Percentiles rank a stretch among this genome's conserved stretches.
Evolutionary conservation across 768 basidiomycete genomes (phyloP).

Genomic region (Pilatotrama ljubarskyi): DNA sequence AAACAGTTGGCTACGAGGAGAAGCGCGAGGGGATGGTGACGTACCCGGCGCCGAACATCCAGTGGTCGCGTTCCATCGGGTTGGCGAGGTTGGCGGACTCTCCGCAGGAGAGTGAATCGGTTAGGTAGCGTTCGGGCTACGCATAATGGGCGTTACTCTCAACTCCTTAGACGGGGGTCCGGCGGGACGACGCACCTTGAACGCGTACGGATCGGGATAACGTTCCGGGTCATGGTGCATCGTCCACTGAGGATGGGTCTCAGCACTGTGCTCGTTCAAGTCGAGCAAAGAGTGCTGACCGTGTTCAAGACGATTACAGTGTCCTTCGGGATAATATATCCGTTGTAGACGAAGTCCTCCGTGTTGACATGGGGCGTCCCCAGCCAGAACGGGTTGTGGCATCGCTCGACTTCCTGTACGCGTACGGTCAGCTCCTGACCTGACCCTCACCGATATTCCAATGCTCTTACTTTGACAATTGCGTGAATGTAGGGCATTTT

Average conservation of each 20-base stretch:
- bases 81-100: conserved; percentile 46
- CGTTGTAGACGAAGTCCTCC: conserved; percentile 34
- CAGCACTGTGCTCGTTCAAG: too few relatives aligned
- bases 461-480: conserved; percentile 32
- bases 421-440: neutral
- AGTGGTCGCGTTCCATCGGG: conserved; percentile 48
- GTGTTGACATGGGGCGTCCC: conserved; percentile 31
- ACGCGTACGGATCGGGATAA: conserved; percentile 41
- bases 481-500: conserved; percentile 31
- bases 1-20: neutral
- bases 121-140: conserved; percentile 46
- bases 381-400: conserved; percentile 31
- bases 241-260: conserved; percentile 10
- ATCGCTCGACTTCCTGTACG: conserved; percentile 25
- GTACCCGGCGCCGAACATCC: conserved; percentile 52
- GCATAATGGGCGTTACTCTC: conserved; percentile 28
- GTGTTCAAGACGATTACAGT: conserved; percentile 31
- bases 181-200: conserved; percentile 15
- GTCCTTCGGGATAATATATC: conserved; percentile 33
- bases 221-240: conserved; percentile 34
- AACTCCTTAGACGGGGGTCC: neutral
- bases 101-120: conserved; percentile 37
- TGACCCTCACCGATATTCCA: too few relatives aligned
- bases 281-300: neutral
- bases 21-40: conserved; percentile 10